A percentile compares a stretch with the other conserved stretches of the same genome.
These are phyloP conservation scores for Colletotrichum sp. DNA, from an alignment of 2,329 filamentous ascomycete genomes.

Conservation along the genomic window DNA sequence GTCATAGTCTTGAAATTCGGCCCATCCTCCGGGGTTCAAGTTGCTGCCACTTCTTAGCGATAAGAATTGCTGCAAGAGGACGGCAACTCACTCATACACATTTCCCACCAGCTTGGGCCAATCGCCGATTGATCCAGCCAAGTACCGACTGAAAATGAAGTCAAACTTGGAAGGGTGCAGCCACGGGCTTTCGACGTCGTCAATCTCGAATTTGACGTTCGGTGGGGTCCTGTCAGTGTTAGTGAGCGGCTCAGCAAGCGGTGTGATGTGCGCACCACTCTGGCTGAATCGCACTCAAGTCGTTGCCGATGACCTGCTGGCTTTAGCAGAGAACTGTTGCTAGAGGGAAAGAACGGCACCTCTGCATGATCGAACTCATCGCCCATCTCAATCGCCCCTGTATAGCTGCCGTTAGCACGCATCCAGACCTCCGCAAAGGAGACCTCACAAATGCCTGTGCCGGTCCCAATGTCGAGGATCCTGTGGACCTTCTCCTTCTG, in stretches of 20 bases:
- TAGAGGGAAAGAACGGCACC: background rate
- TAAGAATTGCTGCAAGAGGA: background rate
- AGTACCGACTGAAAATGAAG: conserved; percentile 31
- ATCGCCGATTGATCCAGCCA: background rate
- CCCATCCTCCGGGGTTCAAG: conserved; percentile 39
- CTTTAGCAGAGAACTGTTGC: fast-evolving
- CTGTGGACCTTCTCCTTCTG: conserved; percentile 23
- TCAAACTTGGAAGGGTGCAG: conserved; percentile 38
- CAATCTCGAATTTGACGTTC: conserved; percentile 69
- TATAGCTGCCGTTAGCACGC: background rate
- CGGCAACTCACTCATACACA: background rate
- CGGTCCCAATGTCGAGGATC: conserved; percentile 65
- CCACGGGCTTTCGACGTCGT: conserved; percentile 62
- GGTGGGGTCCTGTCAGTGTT: conserved; percentile 53
- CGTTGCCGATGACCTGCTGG: conserved; percentile 5
- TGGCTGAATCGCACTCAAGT: conserved; percentile 8
- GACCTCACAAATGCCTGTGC: conserved; percentile 60
- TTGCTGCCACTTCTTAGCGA: conserved; percentile 24
- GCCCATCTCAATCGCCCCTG: conserved; percentile 1
- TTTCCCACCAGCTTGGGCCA: conserved; percentile 1
- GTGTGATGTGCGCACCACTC: background rate
- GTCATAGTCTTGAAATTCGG: conserved; percentile 32
- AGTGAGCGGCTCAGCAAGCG: background rate
- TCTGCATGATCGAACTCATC: background rate
- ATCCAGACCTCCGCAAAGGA: background rate